phyloP scores from a whole-genome alignment of 148 eudicot genomes.

The Vaccinium corymbosum region DNA sequence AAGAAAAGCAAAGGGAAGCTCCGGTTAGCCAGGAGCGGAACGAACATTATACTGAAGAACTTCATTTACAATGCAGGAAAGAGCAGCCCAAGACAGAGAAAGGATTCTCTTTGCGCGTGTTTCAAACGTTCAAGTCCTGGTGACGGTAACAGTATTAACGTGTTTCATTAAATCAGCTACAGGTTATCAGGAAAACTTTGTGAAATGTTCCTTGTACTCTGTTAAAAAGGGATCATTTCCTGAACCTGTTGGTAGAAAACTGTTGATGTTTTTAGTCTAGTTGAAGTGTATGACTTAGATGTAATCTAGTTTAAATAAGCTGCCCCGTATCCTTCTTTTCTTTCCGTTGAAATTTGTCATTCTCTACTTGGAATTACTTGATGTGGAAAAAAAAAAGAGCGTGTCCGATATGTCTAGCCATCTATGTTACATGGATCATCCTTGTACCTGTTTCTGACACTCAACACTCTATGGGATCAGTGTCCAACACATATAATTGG shows the following conservation, averaged over 20 bases:
- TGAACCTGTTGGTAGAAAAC: slow-evolving; percentile 13
- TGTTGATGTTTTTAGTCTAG: slow-evolving; percentile 12
- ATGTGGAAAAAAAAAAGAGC: neutral
- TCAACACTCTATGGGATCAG: too few relatives aligned
- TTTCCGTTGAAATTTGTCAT: neutral
- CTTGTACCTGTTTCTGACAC: neutral
- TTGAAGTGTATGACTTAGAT: slow-evolving; percentile 16
- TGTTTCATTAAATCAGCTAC: neutral
- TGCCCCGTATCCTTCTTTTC: slow-evolving; percentile 11
- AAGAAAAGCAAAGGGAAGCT: slow-evolving; percentile 49
- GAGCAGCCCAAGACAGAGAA: slow-evolving; percentile 12
- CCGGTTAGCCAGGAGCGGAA: slow-evolving; percentile 33
- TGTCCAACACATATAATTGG: neutral
- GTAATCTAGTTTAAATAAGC: slow-evolving; percentile 26
- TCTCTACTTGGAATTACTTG: neutral
- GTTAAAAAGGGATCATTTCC: slow-evolving; percentile 10
- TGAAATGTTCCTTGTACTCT: slow-evolving; percentile 13
- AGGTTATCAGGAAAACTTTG: neutral
- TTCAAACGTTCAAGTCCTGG: slow-evolving; percentile 22
- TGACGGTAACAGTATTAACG: slow-evolving; percentile 19
- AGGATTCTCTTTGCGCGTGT: neutral
- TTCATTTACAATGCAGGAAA: slow-evolving; percentile 55
- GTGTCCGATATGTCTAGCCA: neutral
- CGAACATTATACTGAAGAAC: slow-evolving; percentile 30
- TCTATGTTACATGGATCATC: neutral